Conservation (phyloP, 2,329 filamentous ascomycete genomes). For the Exophiala lecanii-corni region DNA sequence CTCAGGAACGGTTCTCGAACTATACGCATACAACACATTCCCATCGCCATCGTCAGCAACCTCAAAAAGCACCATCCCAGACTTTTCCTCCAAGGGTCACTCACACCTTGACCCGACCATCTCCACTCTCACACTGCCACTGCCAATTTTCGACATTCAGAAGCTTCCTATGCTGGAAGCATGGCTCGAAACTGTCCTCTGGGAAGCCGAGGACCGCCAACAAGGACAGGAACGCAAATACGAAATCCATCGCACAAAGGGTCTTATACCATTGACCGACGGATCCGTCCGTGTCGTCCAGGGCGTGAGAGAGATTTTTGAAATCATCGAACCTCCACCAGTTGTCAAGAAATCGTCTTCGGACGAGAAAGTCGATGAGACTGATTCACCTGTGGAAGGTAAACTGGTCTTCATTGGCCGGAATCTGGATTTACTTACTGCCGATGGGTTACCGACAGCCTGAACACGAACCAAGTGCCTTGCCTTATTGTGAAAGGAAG, state of each 20-base stretch:
- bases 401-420: slow-evolving; percentile 47
- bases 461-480: too few species aligned
- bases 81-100: slow-evolving; percentile 71
- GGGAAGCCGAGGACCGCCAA: slow-evolving; percentile 52
- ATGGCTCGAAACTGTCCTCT: slow-evolving; percentile 79
- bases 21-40: slow-evolving; percentile 88
- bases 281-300: slow-evolving; percentile 74
- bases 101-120: slow-evolving; percentile 89
- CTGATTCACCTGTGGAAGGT: slow-evolving; percentile 26
- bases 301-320: slow-evolving; percentile 89
- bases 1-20: slow-evolving; percentile 79
- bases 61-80: slow-evolving; percentile 42
- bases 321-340: slow-evolving; percentile 64
- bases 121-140: slow-evolving; percentile 69
- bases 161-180: slow-evolving; percentile 65
- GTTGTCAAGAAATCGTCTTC: neutral
- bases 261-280: slow-evolving; percentile 61
- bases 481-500: too few species aligned
- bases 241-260: slow-evolving; percentile 86
- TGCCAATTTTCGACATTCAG: slow-evolving; percentile 54
- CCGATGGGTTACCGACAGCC: neutral
- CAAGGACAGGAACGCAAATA: slow-evolving; percentile 42
- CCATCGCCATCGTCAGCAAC: slow-evolving; percentile 37
- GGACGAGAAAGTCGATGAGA: slow-evolving; percentile 20
- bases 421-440: slow-evolving; percentile 32